These are phyloP conservation scores for Fraxinus velutina DNA, from an alignment of 305 asterid genomes.

Conservation along the genomic window DNA sequence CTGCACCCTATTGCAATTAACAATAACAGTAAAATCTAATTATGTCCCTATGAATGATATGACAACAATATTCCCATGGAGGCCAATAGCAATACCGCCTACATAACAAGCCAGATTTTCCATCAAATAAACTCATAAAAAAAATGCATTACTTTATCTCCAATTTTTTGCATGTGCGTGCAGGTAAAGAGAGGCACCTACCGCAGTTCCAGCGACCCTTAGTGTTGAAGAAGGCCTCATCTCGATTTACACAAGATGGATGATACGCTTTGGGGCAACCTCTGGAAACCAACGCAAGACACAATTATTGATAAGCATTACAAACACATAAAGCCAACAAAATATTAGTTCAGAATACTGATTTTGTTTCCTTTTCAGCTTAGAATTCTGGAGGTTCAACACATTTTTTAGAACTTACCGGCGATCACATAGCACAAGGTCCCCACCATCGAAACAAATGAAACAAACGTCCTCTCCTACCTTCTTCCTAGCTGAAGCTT, in stretches of 20 bases:
- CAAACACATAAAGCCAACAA: background rate
- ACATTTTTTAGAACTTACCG: conserved; percentile 49
- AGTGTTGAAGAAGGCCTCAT: conserved; percentile 81
- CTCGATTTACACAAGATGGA: conserved; percentile 87
- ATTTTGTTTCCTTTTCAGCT: background rate
- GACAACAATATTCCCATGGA: background rate
- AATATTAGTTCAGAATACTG: background rate
- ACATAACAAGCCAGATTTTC: background rate
- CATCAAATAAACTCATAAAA: background rate
- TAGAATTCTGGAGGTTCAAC: conserved; percentile 10
- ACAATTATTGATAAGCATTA: conserved; percentile 1
- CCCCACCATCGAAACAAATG: conserved; percentile 98
- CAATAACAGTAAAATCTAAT: background rate
- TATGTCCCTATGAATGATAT: background rate
- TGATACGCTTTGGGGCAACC: conserved; percentile 98
- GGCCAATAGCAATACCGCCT: background rate
- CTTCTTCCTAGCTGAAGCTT: conserved; percentile 51
- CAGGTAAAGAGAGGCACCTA: conserved; percentile 30
- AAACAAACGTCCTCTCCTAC: conserved; percentile 89
- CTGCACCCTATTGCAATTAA: background rate
- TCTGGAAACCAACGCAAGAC: conserved; percentile 43
- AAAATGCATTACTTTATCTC: conserved; percentile 1
- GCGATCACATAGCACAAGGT: conserved; percentile 85
- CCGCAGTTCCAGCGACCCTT: conserved; percentile 99
- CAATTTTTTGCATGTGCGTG: background rate